Evolutionary conservation across 2,329 filamentous ascomycete genomes (phyloP).

Genomic region (Lachnellula subtilissima): DNA sequence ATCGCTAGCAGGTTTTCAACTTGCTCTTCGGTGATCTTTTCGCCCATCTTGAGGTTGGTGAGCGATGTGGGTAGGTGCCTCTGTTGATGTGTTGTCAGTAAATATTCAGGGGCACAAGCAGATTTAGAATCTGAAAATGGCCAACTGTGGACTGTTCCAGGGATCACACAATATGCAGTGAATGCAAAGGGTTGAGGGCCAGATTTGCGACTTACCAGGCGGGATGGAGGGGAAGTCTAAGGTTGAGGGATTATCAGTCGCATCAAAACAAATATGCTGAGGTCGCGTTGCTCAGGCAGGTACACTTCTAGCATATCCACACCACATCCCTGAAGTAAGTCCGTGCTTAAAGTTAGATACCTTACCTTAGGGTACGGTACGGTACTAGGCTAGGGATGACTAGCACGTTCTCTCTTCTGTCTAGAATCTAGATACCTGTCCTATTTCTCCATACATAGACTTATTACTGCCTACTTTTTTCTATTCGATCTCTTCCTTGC

Average conservation of each 20-base stretch:
- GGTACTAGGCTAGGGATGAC: too few species aligned
- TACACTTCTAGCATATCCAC: neutral
- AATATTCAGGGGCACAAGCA: neutral
- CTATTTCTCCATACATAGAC: neutral
- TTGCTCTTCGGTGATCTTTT: conserved; percentile 56
- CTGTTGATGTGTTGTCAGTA: conserved; percentile 16
- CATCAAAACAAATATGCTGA: conserved; percentile 4
- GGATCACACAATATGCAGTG: neutral
- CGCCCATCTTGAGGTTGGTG: conserved; percentile 40
- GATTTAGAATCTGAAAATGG: neutral
- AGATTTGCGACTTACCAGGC: neutral
- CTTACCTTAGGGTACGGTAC: too few species aligned
- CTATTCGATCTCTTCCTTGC: neutral
- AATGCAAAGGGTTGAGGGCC: neutral
- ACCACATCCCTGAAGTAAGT: too few species aligned
- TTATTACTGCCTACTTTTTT: neutral
- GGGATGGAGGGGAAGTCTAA: neutral
- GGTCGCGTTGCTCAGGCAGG: neutral
- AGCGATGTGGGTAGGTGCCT: conserved; percentile 11
- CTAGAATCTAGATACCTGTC: neutral
- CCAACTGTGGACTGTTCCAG: neutral
- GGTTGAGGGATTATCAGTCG: neutral
- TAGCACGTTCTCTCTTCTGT: neutral
- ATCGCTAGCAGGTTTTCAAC: conserved; percentile 49
- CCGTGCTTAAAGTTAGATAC: too few species aligned